Evolutionary conservation across 129 eudicot genomes (phyloP).

Genomic region (Tagetes erecta): DNA sequence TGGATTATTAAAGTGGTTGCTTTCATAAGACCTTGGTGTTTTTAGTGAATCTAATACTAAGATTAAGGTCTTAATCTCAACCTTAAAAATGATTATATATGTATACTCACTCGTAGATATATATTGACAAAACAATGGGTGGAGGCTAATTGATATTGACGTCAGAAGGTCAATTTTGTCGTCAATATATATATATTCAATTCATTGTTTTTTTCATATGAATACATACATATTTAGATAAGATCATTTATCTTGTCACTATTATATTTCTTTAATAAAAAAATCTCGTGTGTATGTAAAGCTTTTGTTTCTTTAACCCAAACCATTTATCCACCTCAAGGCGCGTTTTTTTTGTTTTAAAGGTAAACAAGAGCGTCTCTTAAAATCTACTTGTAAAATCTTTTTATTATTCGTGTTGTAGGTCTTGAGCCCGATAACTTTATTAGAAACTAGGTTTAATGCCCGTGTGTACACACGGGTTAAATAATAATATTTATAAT

Average conservation of each 20-base stretch:
- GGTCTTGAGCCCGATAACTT: no score
- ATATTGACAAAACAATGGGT: constrained; percentile 26
- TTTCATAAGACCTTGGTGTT: constrained; percentile 20
- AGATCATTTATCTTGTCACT: background rate
- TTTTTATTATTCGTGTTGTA: no score
- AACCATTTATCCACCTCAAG: no score
- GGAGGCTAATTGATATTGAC: constrained; percentile 23
- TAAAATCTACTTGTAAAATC: no score
- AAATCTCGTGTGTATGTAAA: background rate
- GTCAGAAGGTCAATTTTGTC: constrained; percentile 4
- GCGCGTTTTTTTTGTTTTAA: no score
- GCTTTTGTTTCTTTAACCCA: no score
- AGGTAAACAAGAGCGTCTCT: no score
- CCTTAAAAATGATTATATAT: constrained; percentile 18
- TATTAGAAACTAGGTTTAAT: no score
- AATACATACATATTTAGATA: background rate
- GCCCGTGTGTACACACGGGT: no score
- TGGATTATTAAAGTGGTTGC: constrained; percentile 27
- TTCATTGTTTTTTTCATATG: background rate
- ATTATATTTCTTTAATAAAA: background rate
- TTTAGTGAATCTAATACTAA: constrained; percentile 27
- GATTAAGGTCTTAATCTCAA: constrained; percentile 26
- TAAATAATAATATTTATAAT: no score
- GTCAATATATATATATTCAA: background rate
- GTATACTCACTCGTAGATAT: no score